These are phyloP conservation scores for Globisporangium irregulare DNA, from an alignment of 352 stramenopile species.

Conservation along the genomic window DNA sequence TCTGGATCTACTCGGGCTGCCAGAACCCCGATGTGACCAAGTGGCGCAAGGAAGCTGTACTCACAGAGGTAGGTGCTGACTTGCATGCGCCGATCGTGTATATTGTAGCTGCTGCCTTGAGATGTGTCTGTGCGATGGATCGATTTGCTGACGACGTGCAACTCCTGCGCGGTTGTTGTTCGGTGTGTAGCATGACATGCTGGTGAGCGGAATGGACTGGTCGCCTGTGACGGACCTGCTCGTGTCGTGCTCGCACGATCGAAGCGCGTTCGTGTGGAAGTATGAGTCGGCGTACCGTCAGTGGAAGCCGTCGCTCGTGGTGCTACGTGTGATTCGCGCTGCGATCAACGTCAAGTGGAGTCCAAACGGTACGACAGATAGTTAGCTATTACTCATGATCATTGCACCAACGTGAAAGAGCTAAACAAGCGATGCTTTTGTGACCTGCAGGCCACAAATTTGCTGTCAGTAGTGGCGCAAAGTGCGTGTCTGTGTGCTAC, in stretches of 20 bases:
- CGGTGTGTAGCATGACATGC: slow-evolving; percentile 86
- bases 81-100: not conserved
- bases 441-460: slow-evolving; percentile 84
- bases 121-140: not conserved
- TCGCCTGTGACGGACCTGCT: slow-evolving; percentile 91
- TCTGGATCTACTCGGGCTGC: slow-evolving; percentile 91
- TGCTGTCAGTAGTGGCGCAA: slow-evolving; percentile 90
- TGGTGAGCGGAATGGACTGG: slow-evolving; percentile 92
- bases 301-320: slow-evolving; percentile 92
- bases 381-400: not conserved
- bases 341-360: slow-evolving; percentile 94
- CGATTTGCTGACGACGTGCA: not conserved
- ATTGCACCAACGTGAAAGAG: not conserved
- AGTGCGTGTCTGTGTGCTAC: slow-evolving; percentile 93
- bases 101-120: not conserved
- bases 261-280: slow-evolving; percentile 94
- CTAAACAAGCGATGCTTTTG: slow-evolving; percentile 8
- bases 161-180: not conserved
- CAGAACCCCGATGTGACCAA: slow-evolving; percentile 68
- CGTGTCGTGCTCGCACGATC: slow-evolving; percentile 94
- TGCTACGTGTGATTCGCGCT: slow-evolving; percentile 90
- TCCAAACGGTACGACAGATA: slow-evolving; percentile 61
- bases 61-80: slow-evolving; percentile 49
- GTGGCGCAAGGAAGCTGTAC: slow-evolving; percentile 84
- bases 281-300: slow-evolving; percentile 80